These are phyloP conservation scores for Trichoderma breve DNA, from an alignment of 2,329 filamentous ascomycete genomes.

Conservation along the genomic window DNA sequence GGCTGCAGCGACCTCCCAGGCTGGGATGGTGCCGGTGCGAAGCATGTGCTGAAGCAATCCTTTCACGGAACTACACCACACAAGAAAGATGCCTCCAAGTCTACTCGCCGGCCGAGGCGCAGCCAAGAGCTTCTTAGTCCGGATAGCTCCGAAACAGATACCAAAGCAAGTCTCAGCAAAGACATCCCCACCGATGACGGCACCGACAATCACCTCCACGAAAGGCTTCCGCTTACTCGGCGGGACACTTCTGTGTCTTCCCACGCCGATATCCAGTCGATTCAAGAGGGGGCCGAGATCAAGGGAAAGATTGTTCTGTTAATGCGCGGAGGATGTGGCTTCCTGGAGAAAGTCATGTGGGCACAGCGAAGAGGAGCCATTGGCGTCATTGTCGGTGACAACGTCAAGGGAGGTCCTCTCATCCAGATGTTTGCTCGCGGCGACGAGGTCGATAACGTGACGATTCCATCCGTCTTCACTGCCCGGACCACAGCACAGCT, in stretches of 20 bases:
- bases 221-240: constrained; percentile 39
- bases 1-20: constrained; percentile 94
- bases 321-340: constrained; percentile 90
- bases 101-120: constrained; percentile 23
- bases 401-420: constrained; percentile 81
- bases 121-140: constrained; percentile 24
- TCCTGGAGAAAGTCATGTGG: constrained; percentile 97
- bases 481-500: constrained; percentile 92
- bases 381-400: constrained; percentile 90
- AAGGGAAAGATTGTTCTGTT: constrained; percentile 88
- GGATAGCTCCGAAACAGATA: constrained; percentile 31
- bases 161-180: constrained; percentile 18
- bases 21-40: constrained; percentile 66
- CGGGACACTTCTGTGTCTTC: constrained; percentile 39
- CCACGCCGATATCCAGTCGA: constrained; percentile 88
- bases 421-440: constrained; percentile 99
- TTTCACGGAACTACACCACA: constrained; percentile 32
- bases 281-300: constrained; percentile 91
- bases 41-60: constrained; percentile 42
- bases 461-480: constrained; percentile 92
- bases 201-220: constrained; percentile 80
- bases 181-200: constrained; percentile 59
- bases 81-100: constrained; percentile 24
- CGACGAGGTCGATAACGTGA: constrained; percentile 84
- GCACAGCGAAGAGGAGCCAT: constrained; percentile 85